These are phyloP conservation scores for Domatiomyces catenatus DNA, from an alignment of 2,329 filamentous ascomycete species.

Conservation along the genomic window DNA sequence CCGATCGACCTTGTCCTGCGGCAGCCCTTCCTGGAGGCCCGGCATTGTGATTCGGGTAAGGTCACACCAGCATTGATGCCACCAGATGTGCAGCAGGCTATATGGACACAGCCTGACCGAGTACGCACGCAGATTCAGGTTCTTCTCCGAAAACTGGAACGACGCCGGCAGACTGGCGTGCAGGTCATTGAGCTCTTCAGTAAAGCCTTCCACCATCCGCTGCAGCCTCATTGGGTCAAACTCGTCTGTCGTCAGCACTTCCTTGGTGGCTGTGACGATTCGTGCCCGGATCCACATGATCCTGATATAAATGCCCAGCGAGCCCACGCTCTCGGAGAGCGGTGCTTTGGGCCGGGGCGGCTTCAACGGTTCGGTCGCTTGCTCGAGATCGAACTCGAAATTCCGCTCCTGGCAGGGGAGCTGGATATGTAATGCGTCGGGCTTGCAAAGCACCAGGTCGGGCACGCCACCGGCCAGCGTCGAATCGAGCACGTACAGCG, in stretches of 20 bases:
- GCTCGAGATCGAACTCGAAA: constrained; percentile 27
- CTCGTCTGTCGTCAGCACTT: neutral
- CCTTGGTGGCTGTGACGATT: constrained; percentile 2
- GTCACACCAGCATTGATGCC: constrained; percentile 11
- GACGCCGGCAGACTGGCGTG: constrained; percentile 1
- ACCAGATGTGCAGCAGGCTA: constrained; percentile 10
- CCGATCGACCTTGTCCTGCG: constrained; percentile 4
- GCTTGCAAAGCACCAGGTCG: constrained; percentile 34
- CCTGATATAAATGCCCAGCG: constrained; percentile 3
- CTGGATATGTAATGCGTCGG: constrained; percentile 31
- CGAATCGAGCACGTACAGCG: constrained; percentile 35
- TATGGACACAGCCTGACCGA: constrained; percentile 1
- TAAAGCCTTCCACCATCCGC: neutral
- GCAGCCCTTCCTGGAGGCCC: constrained; percentile 8
- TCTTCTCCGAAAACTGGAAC: constrained; percentile 3
- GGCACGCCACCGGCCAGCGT: constrained; percentile 33
- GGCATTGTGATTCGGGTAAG: constrained; percentile 10
- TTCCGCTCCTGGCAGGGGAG: constrained; percentile 38
- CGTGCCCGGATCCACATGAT: constrained; percentile 3
- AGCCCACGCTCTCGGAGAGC: neutral
- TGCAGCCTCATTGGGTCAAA: neutral
- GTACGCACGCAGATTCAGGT: constrained; percentile 5
- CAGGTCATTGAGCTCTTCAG: constrained; percentile 2
- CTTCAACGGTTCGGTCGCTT: constrained; percentile 7
- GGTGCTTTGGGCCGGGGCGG: neutral